These are phyloP conservation scores for Quercus ilex DNA, from an alignment of 306 rosid genomes.

Conservation along the genomic window DNA sequence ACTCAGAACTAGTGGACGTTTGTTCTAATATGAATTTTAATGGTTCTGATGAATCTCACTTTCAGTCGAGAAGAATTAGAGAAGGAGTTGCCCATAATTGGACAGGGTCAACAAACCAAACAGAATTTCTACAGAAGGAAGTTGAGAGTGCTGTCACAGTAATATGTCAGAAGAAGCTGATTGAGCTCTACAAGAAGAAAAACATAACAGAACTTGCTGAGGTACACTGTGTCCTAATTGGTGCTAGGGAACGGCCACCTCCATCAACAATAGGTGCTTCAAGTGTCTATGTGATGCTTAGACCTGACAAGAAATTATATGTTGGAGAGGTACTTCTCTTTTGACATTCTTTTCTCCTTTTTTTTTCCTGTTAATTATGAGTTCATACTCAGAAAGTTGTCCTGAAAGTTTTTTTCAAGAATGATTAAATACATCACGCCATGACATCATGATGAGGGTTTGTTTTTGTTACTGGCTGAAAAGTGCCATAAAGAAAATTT, in stretches of 20 bases:
- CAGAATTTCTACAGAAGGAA: slow-evolving; percentile 38
- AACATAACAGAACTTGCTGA: slow-evolving; percentile 23
- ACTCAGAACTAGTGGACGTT: slow-evolving; percentile 25
- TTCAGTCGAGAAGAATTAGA: slow-evolving; percentile 17
- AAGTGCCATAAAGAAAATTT: too few species aligned
- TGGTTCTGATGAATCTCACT: slow-evolving; percentile 31
- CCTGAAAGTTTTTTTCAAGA: neutral
- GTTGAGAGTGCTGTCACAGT: slow-evolving; percentile 58
- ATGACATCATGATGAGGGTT: neutral
- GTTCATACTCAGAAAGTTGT: neutral
- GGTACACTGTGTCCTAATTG: slow-evolving; percentile 55
- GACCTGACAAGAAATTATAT: slow-evolving; percentile 71
- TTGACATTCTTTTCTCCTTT: neutral
- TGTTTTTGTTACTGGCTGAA: too few species aligned
- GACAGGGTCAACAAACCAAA: slow-evolving; percentile 27
- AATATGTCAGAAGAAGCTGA: slow-evolving; percentile 67
- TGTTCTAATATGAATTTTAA: slow-evolving; percentile 24
- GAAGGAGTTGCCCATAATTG: slow-evolving; percentile 22
- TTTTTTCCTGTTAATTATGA: neutral
- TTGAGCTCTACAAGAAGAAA: slow-evolving; percentile 39
- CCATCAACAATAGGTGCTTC: slow-evolving; percentile 88
- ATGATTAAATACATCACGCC: neutral
- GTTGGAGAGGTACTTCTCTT: slow-evolving; percentile 72
- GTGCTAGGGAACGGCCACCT: slow-evolving; percentile 78
- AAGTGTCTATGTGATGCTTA: slow-evolving; percentile 77